phyloP scores from a whole-genome alignment of 495 filamentous ascomycete species.

The Neurospora intermedia region DNA sequence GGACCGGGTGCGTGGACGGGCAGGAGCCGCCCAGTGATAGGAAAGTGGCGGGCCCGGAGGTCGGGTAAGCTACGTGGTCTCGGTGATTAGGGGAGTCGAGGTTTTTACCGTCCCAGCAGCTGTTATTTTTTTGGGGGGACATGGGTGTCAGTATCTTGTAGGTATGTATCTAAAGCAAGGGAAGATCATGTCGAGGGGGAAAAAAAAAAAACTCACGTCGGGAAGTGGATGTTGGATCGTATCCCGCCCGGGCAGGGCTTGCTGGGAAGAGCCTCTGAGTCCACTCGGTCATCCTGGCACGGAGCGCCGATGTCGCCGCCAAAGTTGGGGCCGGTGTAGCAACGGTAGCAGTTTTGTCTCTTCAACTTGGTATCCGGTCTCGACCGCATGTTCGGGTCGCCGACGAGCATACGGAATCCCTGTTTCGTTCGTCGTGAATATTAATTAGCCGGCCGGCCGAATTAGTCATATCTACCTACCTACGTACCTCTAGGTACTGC shows the following conservation, averaged over 20 bases:
- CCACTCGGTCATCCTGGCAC: slow-evolving; percentile 29
- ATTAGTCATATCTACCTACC: background rate
- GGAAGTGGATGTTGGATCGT: slow-evolving; percentile 43
- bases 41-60: slow-evolving; percentile 34
- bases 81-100: slow-evolving; percentile 44
- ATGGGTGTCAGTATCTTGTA: too few relatives aligned
- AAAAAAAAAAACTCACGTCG: slow-evolving; percentile 23
- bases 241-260: slow-evolving; percentile 37
- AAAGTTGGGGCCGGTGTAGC: slow-evolving; percentile 41
- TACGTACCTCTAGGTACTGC: too few relatives aligned
- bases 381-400: slow-evolving; percentile 33
- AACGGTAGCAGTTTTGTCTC: slow-evolving; percentile 38
- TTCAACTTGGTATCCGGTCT: slow-evolving; percentile 26
- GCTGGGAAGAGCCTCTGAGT: slow-evolving; percentile 29
- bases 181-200: too few relatives aligned
- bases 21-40: slow-evolving; percentile 30
- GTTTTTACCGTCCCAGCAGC: slow-evolving; percentile 46
- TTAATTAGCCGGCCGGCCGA: background rate
- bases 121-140: slow-evolving; percentile 3
- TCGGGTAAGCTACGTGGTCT: slow-evolving; percentile 38
- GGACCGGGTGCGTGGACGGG: slow-evolving; percentile 37
- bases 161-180: too few relatives aligned
- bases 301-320: slow-evolving; percentile 34
- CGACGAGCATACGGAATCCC: slow-evolving; percentile 45
- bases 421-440: slow-evolving; percentile 4